Conservation (phyloP, 441 rosid genomes). For the Populus tomentosa region DNA sequence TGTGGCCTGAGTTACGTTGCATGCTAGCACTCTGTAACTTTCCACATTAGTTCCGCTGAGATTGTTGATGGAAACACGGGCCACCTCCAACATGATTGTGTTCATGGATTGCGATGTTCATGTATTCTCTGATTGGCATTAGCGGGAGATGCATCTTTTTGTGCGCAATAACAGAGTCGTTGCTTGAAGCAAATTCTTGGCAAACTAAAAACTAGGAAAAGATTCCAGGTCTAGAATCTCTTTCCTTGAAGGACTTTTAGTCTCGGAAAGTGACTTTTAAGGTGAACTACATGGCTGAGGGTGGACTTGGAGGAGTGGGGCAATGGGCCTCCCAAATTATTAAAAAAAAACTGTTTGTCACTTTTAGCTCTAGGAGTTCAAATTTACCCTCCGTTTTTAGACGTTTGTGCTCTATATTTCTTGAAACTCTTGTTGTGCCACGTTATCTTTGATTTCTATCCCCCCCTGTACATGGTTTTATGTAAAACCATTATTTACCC, state of each 20-base stretch:
- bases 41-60: slow-evolving; percentile 14
- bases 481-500: neutral
- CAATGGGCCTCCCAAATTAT: neutral
- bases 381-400: neutral
- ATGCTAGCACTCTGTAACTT: slow-evolving; percentile 8
- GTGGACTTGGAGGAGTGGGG: neutral
- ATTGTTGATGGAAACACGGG: slow-evolving; percentile 8
- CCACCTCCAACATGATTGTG: slow-evolving; percentile 9
- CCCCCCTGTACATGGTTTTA: too few species aligned
- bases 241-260: neutral
- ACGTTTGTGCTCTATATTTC: neutral
- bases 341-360: neutral
- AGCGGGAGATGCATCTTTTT: neutral
- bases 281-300: neutral
- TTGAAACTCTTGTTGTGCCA: neutral
- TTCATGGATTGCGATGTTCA: slow-evolving; percentile 20
- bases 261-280: neutral
- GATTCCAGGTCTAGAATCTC: neutral
- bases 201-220: neutral
- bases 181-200: neutral
- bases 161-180: neutral
- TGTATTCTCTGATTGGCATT: neutral
- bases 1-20: slow-evolving; percentile 21
- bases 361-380: neutral
- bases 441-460: too few species aligned